Conservation (phyloP, 148 eudicot genomes). For the Camellia japonica region DNA sequence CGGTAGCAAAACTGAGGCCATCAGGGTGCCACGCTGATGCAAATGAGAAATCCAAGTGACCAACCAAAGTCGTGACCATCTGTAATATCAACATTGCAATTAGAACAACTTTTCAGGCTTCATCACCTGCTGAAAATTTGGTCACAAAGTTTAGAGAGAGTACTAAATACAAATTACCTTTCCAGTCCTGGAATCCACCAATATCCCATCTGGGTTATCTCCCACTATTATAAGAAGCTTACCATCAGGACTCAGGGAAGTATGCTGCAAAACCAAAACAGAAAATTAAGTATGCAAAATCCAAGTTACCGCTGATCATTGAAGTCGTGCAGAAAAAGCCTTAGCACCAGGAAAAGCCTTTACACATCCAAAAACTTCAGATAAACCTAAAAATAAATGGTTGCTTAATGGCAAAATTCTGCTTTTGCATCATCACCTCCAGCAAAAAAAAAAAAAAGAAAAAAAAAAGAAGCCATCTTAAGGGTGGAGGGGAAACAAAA, state of each 20-base stretch:
- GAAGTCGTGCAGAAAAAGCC: neutral
- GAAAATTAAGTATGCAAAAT: too few relatives aligned
- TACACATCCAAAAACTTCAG: too few relatives aligned
- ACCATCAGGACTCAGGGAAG: constrained; percentile 75
- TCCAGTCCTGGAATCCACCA: constrained; percentile 65
- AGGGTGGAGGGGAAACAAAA: neutral
- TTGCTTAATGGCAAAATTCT: neutral
- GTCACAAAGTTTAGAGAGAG: neutral
- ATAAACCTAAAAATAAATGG: too few relatives aligned
- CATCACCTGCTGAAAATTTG: neutral
- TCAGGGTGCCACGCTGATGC: constrained; percentile 92
- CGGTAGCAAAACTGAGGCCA: constrained; percentile 73
- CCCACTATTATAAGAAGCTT: constrained; percentile 65
- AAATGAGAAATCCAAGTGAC: constrained; percentile 77
- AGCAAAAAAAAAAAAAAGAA: neutral
- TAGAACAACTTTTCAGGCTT: neutral
- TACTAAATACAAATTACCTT: constrained; percentile 39
- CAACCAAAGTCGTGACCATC: constrained; percentile 44
- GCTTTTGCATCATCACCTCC: neutral
- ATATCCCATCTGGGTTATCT: constrained; percentile 57
- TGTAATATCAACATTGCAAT: constrained; percentile 24
- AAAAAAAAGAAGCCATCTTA: neutral
- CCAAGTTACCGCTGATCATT: neutral
- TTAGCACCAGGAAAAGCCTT: neutral
- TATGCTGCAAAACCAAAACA: constrained; percentile 43